Evolutionary conservation across 257 asterid genomes (phyloP).

Genomic region (Forsythia viridissima): DNA sequence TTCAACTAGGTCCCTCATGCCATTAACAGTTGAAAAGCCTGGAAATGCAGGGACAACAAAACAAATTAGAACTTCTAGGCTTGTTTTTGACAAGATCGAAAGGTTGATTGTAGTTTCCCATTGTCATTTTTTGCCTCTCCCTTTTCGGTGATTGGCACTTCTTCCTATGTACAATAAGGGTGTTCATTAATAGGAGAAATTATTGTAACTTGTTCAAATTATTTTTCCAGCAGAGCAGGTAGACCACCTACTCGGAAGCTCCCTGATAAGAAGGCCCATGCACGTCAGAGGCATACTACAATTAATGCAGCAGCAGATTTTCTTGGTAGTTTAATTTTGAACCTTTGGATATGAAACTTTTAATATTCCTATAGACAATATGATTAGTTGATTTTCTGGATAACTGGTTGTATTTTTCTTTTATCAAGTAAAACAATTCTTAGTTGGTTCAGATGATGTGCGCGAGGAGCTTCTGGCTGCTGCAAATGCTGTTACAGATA

Average conservation of each 20-base stretch:
- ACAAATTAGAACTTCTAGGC: conserved; percentile 81
- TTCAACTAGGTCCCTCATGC: conserved; percentile 69
- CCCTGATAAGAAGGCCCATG: conserved; percentile 78
- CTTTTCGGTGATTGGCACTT: too few species aligned
- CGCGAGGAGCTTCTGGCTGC: conserved; percentile 92
- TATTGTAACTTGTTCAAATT: conserved; percentile 29
- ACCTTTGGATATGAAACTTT: not conserved
- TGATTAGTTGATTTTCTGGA: conserved; percentile 12
- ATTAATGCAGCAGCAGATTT: conserved; percentile 62
- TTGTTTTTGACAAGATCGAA: conserved; percentile 71
- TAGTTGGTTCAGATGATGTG: conserved; percentile 84
- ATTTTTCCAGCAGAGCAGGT: conserved; percentile 66
- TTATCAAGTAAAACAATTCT: not conserved
- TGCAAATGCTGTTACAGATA: conserved; percentile 71
- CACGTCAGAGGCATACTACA: conserved; percentile 68
- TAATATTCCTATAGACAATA: too few species aligned
- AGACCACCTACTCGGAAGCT: conserved; percentile 83
- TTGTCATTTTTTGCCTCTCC: too few species aligned
- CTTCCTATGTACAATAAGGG: too few species aligned
- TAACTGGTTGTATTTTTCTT: conserved; percentile 20
- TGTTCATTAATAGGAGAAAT: not conserved
- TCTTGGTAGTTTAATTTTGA: conserved; percentile 51
- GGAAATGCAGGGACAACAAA: conserved; percentile 77
- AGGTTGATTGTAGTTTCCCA: conserved; percentile 40
- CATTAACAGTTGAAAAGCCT: conserved; percentile 65